Evolutionary conservation across 495 filamentous ascomycete genomes (phyloP).

Genomic region (Elaphomyces granulatus): DNA sequence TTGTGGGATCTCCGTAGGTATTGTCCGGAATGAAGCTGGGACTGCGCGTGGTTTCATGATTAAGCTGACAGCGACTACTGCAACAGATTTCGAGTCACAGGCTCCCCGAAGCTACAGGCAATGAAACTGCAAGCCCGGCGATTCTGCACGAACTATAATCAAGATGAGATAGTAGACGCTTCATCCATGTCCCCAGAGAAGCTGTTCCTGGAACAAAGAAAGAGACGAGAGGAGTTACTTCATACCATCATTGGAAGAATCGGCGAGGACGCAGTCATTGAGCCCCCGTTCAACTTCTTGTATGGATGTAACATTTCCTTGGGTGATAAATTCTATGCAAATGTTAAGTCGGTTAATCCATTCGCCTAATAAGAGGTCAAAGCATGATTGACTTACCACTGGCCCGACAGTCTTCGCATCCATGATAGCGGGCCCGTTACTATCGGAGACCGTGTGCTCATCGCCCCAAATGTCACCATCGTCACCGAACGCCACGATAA

Average conservation of each 20-base stretch:
- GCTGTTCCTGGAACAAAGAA: no score
- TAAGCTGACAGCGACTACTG: no score
- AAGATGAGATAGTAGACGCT: no score
- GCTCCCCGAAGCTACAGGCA: slow-evolving; percentile 1
- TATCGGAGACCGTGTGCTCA: slow-evolving; percentile 28
- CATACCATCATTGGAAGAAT: no score
- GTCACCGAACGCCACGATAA: slow-evolving; percentile 33
- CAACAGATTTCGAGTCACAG: not conserved
- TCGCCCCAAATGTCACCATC: slow-evolving; percentile 33
- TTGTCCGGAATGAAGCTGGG: no score
- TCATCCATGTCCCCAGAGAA: no score
- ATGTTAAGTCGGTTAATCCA: slow-evolving; percentile 22
- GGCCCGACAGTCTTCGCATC: slow-evolving; percentile 18
- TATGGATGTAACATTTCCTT: slow-evolving; percentile 33
- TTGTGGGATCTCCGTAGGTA: slow-evolving; percentile 1
- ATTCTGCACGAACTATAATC: slow-evolving; percentile 3
- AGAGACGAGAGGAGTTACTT: no score
- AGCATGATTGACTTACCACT: not conserved
- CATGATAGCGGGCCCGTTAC: slow-evolving; percentile 30
- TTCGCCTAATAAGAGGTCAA: not conserved
- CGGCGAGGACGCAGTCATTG: slow-evolving; percentile 6
- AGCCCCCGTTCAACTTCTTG: slow-evolving; percentile 29
- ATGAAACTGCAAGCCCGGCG: slow-evolving; percentile 3
- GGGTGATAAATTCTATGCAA: slow-evolving; percentile 29
- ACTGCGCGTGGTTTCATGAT: no score